Evolutionary conservation across 768 basidiomycete species (phyloP), one percentile per base, ranked within the genome.

Genomic region (Arthromyces matolae): DNA sequence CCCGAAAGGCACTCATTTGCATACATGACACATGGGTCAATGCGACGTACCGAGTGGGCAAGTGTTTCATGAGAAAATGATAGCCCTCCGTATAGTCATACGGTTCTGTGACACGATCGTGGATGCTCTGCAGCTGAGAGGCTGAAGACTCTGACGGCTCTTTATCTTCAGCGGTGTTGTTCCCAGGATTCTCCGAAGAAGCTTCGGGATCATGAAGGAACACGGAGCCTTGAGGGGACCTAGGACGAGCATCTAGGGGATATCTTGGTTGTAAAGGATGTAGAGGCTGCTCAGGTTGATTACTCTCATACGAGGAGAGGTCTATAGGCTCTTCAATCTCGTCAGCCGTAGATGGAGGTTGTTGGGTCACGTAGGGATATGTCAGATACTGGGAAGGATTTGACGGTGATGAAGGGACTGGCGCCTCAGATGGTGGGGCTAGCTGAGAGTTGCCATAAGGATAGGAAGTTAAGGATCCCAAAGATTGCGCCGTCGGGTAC

Each of bases 41-140:
- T 56, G 63, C n/a, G 56, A 82, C 86, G 68, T 64, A 89, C 92
- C 86, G 80, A 58, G 72, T 79, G 34, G 86, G 86, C 42, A 98
- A 73, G 67, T 93, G 89, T 70, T 92, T 89, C 92, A 98, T 97
- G 56, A 97, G 73, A 64, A 89, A 90, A 64, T 96, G 95, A 63
- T 97, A 97, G 18, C 93, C 93, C 71, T 96, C 88, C 13, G 92
- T 95, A 60, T 97, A 96, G 63, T 95, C 93, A 61, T 93, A 95
- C 4, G 92, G 88, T 60, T 79, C 75, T 13, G 83, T 80, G 36
- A 84, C 75, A 78, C 82, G 64, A 69, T 81, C 74, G 72, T 76
- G 70, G 72, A 89, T 68, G 71, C 77, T 70, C 71, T 83, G 76
- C 50, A 79, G 59, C 53, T 72, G 67, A 4, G 71, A 72, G 24